Evolutionary conservation across 176 grass and related monocot species (phyloP).

Genomic region (Hordeum marinum): DNA sequence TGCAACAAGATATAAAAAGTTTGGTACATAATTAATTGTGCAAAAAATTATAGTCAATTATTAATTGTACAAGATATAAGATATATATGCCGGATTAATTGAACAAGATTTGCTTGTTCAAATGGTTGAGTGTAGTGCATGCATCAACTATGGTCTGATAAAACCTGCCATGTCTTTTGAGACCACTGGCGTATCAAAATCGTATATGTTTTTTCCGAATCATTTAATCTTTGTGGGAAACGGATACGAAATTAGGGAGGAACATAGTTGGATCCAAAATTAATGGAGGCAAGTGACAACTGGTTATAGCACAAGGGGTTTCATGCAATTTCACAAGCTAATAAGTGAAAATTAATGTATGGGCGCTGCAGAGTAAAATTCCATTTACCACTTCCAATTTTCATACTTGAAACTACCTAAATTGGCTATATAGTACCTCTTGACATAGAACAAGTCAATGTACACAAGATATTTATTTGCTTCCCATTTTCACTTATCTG

Average conservation of each 20-base stretch:
- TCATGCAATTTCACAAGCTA: no score
- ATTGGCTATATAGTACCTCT: not conserved
- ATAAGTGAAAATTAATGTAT: no score
- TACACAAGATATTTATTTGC: not conserved
- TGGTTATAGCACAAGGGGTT: no score
- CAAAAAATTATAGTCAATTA: not conserved
- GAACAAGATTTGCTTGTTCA: not conserved
- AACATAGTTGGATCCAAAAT: no score
- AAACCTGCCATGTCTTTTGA: conserved; percentile 7
- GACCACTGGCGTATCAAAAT: not conserved
- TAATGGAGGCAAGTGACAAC: no score
- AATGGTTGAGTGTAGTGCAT: not conserved
- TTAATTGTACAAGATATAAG: not conserved
- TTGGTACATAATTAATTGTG: not conserved
- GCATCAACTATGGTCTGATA: not conserved
- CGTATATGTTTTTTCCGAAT: no score
- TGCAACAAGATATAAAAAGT: not conserved
- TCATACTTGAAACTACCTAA: no score
- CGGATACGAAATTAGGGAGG: no score
- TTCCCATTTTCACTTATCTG: not conserved
- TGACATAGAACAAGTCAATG: not conserved
- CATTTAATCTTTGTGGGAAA: no score
- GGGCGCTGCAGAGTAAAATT: no score
- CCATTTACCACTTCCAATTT: no score
- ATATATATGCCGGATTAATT: not conserved